Conservation (phyloP, 106 monocot species). For the Ottelia alismoides region DNA sequence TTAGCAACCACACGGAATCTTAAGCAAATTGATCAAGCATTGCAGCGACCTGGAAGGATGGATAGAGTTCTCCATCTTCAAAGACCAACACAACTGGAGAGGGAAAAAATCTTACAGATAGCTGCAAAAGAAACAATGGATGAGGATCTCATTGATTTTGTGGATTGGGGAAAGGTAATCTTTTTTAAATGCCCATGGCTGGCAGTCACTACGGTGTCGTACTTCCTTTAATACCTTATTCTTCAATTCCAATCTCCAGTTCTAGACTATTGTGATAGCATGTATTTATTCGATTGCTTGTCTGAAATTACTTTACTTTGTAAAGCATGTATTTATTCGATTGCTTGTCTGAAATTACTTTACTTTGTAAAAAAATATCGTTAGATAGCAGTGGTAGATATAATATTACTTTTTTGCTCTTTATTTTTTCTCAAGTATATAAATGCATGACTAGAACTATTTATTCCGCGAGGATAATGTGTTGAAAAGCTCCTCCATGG, state of each 20-base stretch:
- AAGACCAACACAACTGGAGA: constrained; percentile 76
- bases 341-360: background rate
- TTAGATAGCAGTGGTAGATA: no score
- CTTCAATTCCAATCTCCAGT: no score
- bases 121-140: constrained; percentile 79
- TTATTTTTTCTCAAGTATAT: no score
- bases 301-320: background rate
- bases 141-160: constrained; percentile 49
- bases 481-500: no score
- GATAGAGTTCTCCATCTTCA: constrained; percentile 88
- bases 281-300: background rate
- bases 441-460: no score
- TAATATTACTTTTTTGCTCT: no score
- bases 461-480: no score
- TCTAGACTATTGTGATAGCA: background rate
- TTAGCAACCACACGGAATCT: constrained; percentile 77
- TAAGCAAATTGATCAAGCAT: constrained; percentile 82
- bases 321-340: background rate
- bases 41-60: constrained; percentile 83
- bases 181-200: no score
- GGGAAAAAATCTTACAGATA: constrained; percentile 68
- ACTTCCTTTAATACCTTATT: no score
- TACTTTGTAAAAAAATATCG: background rate
- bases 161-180: constrained; percentile 72
- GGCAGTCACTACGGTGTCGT: no score